Evolutionary conservation across 345 rosid species (phyloP).

Genomic region (Corchorus olitorius): DNA sequence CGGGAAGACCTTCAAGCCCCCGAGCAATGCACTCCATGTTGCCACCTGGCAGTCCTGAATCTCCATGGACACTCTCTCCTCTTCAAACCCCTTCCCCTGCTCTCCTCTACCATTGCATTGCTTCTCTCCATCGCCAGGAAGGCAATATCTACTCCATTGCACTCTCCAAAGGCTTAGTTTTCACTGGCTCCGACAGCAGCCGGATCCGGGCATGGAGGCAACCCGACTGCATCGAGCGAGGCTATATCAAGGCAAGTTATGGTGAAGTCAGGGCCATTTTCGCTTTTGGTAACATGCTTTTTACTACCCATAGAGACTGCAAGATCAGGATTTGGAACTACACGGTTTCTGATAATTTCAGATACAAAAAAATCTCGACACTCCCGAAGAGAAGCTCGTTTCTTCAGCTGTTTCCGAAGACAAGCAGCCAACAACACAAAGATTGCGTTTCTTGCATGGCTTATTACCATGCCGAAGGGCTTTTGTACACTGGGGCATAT

Average conservation of each 20-base stretch:
- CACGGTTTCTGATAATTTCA: slow-evolving; percentile 32
- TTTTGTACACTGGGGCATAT: slow-evolving; percentile 42
- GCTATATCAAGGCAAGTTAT: slow-evolving; percentile 36
- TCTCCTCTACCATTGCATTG: slow-evolving; percentile 49
- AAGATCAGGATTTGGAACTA: slow-evolving; percentile 49
- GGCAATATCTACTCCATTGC: slow-evolving; percentile 51
- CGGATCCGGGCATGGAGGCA: slow-evolving; percentile 55
- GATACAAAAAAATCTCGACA: slow-evolving; percentile 34
- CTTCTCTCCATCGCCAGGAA: slow-evolving; percentile 51
- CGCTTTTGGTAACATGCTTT: slow-evolving; percentile 45
- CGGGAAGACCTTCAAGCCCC: slow-evolving; percentile 35
- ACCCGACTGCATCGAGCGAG: slow-evolving; percentile 42
- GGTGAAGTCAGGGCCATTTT: slow-evolving; percentile 44
- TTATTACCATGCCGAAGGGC: slow-evolving; percentile 47
- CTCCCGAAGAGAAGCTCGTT: slow-evolving; percentile 42
- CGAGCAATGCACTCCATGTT: slow-evolving; percentile 14
- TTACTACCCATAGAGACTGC: slow-evolving; percentile 50
- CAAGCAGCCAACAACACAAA: slow-evolving; percentile 35
- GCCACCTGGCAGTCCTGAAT: slow-evolving; percentile 39
- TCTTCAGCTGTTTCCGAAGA: slow-evolving; percentile 24
- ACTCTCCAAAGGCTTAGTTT: slow-evolving; percentile 45
- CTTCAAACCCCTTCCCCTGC: slow-evolving; percentile 46
- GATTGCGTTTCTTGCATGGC: slow-evolving; percentile 55
- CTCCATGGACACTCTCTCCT: slow-evolving; percentile 57
- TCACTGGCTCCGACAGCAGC: slow-evolving; percentile 49